Evolutionary conservation across 2,329 filamentous ascomycete species (phyloP).

Genomic region (Falciphora oryzae): DNA sequence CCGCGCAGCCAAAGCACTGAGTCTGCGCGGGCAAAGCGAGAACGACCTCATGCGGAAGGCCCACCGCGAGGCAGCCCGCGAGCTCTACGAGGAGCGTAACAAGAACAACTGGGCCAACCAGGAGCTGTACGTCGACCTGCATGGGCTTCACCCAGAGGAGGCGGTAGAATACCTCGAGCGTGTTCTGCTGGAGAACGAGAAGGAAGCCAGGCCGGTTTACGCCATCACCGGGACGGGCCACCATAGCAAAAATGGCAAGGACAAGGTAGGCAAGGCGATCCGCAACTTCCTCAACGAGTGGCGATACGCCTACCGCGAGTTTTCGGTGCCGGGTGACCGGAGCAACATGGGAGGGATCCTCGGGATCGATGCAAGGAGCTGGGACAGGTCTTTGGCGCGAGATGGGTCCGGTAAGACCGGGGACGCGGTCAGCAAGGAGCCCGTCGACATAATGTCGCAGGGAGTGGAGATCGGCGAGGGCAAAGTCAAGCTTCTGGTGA

Average conservation of each 20-base stretch:
- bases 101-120: constrained; percentile 57
- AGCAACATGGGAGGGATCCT: constrained; percentile 73
- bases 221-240: constrained; percentile 96
- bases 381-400: constrained; percentile 54
- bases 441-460: constrained; percentile 55
- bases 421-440: constrained; percentile 35
- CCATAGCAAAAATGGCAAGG: constrained; percentile 97
- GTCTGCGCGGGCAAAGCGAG: constrained; percentile 89
- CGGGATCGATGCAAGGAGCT: constrained; percentile 62
- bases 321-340: constrained; percentile 90
- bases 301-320: constrained; percentile 93
- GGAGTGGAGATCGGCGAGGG: constrained; percentile 64
- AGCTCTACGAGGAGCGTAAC: constrained; percentile 92
- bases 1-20: constrained; percentile 89
- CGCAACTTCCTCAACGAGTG: constrained; percentile 89
- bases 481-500: constrained; percentile 59
- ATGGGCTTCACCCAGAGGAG: constrained; percentile 98
- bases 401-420: constrained; percentile 26
- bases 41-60: constrained; percentile 97
- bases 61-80: constrained; percentile 85
- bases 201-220: constrained; percentile 72
- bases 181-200: constrained; percentile 75
- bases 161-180: constrained; percentile 90
- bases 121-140: constrained; percentile 91
- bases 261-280: constrained; percentile 94